Base-by-base conservation (phyloP, 1,139 yeast genomes). In the Saccharomycopsis crataegensis region DNA sequence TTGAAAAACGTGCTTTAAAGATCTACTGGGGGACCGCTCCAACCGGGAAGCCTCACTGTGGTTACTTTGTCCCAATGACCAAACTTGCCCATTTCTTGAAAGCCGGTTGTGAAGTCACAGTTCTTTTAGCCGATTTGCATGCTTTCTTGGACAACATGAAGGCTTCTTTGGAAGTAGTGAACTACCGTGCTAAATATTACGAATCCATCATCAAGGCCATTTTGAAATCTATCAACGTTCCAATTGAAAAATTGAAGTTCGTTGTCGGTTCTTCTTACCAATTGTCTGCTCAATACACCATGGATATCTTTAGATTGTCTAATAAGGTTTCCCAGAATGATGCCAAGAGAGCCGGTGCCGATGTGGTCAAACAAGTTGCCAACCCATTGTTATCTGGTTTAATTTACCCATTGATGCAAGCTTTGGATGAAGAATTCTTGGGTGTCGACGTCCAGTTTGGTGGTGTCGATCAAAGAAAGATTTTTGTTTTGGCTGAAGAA, bases 341-440 rank as follows among this genome's bases (percentile, higher is more conserved):
- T 66, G 97, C 98, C 61, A 89, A 89, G 74, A 83, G 99, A 70
- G 99, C 99, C 1, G 99, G 99, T 67, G 99, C 99, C 12, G 99
- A 94, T 70, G 99, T 94, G 56, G 99, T 94, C 59, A 94, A 94
- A 70, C 99, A 94, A 73, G 97, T 91, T 52, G 83, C 89, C 47
- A 90, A 90, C 70, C 99, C 99, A 40, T 78, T 91, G 61, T 79
- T 94, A 59, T 84, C 95, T 38, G 99, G 99, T 5, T 79, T 94
- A 68, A 88, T 94, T 63, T 94, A 94, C 71, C 99, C 99, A 53
- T 80, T 94, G 66, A 93, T 94, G 99, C 99, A 94, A 73, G 97
- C 98, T 2, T 78, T 94, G 58, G 99, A 94, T 70, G 99, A 94
- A 72, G 86, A 94, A 65, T 84, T 85, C 69, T 79, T 94, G 65